Evolutionary conservation across 2,329 filamentous ascomycete genomes (phyloP), one percentile per base, ranked within the genome.

Genomic region (Didymella lethalis): DNA sequence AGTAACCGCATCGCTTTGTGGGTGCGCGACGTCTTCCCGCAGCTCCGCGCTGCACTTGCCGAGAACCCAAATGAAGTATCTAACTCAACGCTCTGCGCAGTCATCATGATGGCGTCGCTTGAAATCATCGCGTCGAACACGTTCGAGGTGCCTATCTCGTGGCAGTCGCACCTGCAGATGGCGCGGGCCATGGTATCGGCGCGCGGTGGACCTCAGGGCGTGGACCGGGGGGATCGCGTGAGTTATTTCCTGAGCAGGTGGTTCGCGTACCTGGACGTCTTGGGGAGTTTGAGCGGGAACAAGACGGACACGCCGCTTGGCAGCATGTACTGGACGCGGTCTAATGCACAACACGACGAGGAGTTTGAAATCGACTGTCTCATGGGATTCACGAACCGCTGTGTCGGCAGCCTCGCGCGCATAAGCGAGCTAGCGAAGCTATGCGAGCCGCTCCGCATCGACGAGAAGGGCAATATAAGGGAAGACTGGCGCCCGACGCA

Each of bases 71-170:
- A 64, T 20, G 45, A 66, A 40, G 87, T 92, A 11, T 89, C 90
- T 0, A 88, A 92, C 65, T 86, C 86, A 16, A 91, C 90, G 54
- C 82, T 96, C 2, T 91, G 91, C 0, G 92, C 91, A 0, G 90
- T 91, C 7, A 93, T 96, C 62, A 93, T 95, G 90, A 84, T 96
- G 45, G 86, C 91, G 0, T 93, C 91, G 1, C 81, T 95, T 20
- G 91, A 95, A 70, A 94, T 95, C 56, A 88, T 95, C 48, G 92
- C 90, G 0, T 92, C 92, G 0, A 89, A 88, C 56, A 90, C 90
- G 0, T 94, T 95, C 70, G 91, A 90, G 53, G 88, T 91, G n/a
- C 83, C 86, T 0, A 90, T 94, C 52, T 85, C 90, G 0, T 96
- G 92, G 92, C 90, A 93, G 71, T 86, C 85, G 50, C 91, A 96